Base-by-base conservation (phyloP, 1,284 basidiomycete genomes). In the Ganoderma lucidum region DNA sequence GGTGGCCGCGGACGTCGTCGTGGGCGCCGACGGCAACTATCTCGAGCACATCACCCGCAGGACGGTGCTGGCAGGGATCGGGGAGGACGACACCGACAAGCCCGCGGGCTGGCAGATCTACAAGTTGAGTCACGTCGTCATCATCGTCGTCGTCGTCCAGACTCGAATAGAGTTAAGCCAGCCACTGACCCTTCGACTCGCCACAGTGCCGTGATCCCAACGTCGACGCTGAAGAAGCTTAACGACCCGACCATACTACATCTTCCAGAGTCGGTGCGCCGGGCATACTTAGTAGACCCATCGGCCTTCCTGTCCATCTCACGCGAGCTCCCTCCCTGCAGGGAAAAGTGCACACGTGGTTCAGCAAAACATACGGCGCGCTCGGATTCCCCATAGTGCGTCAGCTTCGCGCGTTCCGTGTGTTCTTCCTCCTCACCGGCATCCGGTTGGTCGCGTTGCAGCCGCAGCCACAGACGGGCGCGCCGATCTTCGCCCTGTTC, bases 21-120 rank as follows among this genome's bases (percentile, higher is more conserved):
- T 81, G 32, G 79, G 78, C 45, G 79, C 80, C 32, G 80, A 81
- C 70, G 80, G 80, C 5, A 37, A 60, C 12, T 64, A 76, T 44
- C 44, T 75, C 35, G 15, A 44, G 14, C 14, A 19, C 15, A 19
- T 44, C 4, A 68, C 71, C 12, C 75, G 80, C 53, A 65, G 48
- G 48, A 59, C 65, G 8, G 71, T 81, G 37, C 61, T 75, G 15
- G 70, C 68, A 23, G 71, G 74, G 10, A 68, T 71, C 1, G 70
- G 69, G 19, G 60, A 71, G 59, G 65, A 67, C 14, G 69, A 64
- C 62, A 23, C 19, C 5, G 56, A 51, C 58, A 62, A 39, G 39
- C 64, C 66, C 23, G 62, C 58, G 32, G 70, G 70, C 45, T 60
- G 67, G 70, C 65, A 67, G 66, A 37, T 73, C 10, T 73, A 68